Percentiles rank a stretch among this genome's conserved stretches.
Evolutionary conservation across 208 protist species (phyloP).

Genomic region (Trypanosoma congolense): DNA sequence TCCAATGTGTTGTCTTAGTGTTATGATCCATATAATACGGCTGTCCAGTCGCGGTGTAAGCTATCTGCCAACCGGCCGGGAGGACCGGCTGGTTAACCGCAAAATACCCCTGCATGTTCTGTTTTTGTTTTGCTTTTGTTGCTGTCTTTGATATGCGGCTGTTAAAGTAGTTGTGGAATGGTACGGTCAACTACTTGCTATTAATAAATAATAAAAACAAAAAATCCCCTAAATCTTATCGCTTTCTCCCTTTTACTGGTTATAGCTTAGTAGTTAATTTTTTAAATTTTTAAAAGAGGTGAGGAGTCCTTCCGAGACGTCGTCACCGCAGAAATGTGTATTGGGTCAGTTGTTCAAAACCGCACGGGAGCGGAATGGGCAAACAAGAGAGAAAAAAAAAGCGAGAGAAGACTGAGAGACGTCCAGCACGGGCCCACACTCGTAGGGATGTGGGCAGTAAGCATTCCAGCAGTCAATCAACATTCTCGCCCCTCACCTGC

Average conservation of each 20-base stretch:
- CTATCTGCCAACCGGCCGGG: slow-evolving; percentile 73
- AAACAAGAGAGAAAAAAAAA: too few relatives aligned
- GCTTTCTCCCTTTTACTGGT: background rate
- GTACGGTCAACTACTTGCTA: background rate
- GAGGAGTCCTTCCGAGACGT: too few relatives aligned
- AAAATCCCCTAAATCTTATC: background rate
- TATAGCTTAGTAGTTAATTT: slow-evolving; percentile 19
- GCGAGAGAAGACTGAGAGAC: too few relatives aligned
- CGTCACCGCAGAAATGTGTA: too few relatives aligned
- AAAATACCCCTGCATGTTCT: slow-evolving; percentile 61
- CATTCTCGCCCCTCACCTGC: too few relatives aligned
- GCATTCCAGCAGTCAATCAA: too few relatives aligned
- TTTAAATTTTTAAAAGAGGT: slow-evolving; percentile 13
- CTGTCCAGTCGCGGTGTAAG: slow-evolving; percentile 63
- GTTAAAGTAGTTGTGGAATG: background rate
- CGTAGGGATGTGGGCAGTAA: too few relatives aligned
- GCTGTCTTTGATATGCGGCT: slow-evolving; percentile 8
- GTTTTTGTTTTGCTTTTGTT: slow-evolving; percentile 6
- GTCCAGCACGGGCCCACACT: too few relatives aligned
- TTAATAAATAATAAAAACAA: slow-evolving; percentile 2
- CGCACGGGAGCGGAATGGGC: too few relatives aligned
- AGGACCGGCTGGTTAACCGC: slow-evolving; percentile 39
- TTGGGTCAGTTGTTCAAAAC: too few relatives aligned
- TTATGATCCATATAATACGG: slow-evolving; percentile 86
- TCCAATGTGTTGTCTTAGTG: slow-evolving; percentile 84